These are phyloP conservation scores for Thermothelomyces thermophilus DNA, from an alignment of 2,329 filamentous ascomycete species.

Conservation along the genomic window DNA sequence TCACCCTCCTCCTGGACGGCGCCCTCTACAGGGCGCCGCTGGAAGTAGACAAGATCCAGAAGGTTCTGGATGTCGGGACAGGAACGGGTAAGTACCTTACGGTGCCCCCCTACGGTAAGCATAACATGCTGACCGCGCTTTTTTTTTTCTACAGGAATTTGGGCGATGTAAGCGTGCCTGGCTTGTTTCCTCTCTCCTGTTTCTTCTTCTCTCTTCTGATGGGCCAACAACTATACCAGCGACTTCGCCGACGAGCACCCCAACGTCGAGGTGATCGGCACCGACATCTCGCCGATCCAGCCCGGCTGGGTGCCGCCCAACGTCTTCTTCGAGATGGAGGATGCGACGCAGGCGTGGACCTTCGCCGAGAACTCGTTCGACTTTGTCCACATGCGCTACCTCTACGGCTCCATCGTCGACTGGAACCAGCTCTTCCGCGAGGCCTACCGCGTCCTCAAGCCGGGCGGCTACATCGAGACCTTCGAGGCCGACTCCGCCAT, in stretches of 20 bases:
- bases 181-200: background rate
- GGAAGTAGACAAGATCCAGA: constrained; percentile 8
- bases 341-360: constrained; percentile 43
- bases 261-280: constrained; percentile 23
- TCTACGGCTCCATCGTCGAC: constrained; percentile 16
- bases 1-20: constrained; percentile 12
- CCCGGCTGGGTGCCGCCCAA: constrained; percentile 44
- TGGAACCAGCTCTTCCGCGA: constrained; percentile 17
- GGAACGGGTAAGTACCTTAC: constrained; percentile 17
- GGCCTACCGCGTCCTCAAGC: constrained; percentile 17
- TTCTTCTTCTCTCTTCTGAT: background rate
- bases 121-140: no score
- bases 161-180: constrained; percentile 4
- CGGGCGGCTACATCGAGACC: constrained; percentile 21
- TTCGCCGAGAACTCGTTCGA: constrained; percentile 44
- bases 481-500: constrained; percentile 9
- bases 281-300: constrained; percentile 2
- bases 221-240: constrained; percentile 27
- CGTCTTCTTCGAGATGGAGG: constrained; percentile 54
- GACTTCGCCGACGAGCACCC: constrained; percentile 36
- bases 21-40: constrained; percentile 16
- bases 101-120: no score
- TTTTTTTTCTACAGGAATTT: constrained; percentile 10
- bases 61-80: constrained; percentile 20
- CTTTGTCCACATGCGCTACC: constrained; percentile 46